Evolutionary conservation across 2,329 filamentous ascomycete genomes (phyloP), one percentile per base, ranked within the genome.

Genomic region (Fusarium sp.): DNA sequence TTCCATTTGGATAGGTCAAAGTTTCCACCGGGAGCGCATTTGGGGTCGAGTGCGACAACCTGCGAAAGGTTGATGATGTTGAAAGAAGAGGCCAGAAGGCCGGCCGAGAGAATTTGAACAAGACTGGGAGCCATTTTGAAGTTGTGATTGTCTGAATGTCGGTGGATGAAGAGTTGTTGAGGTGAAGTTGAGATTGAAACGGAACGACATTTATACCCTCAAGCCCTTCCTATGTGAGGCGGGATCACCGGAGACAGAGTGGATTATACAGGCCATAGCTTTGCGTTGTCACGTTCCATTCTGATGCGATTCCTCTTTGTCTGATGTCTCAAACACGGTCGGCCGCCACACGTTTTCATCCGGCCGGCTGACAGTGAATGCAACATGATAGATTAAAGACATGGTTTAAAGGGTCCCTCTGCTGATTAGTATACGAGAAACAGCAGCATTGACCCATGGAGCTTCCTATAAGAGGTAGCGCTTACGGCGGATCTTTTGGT

Each of bases 1-100:
- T 73, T 81, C 78, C 81, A 83, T 20, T 74, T 69, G 16, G 73
- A 71, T 32, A 83, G 81, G 64, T 83, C 79, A 60, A 83, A 81
- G 70, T 81, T 82, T 10, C 81, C 81, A 20, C 65, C 61, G 1
- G 61, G 61, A 16, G 61, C 61, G 25, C 61, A 64, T 16, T 54
- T 43, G 8, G 48, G 37, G 18, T 64, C 23, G n/a, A 64, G 45
- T 5, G 61, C 61, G 1, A 25, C 48, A 39, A 41, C 48, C 6
- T 23, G 25, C 4, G 34, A 23, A 11, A 56, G 43, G 30, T 32
- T 45, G 52, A 56, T 20, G 18, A 41, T 45, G 52, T 32, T 41
- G 56, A 41, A 9, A 27, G 56, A 59, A 11, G 56, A 41, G 23
- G 56, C 56, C 35, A 59, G 10, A 14, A 59, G 56, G 11, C 35